Evolutionary conservation across 2,329 filamentous ascomycete genomes (phyloP), one percentile per base, ranked within the genome.

Genomic region (Madurella fahalii): DNA sequence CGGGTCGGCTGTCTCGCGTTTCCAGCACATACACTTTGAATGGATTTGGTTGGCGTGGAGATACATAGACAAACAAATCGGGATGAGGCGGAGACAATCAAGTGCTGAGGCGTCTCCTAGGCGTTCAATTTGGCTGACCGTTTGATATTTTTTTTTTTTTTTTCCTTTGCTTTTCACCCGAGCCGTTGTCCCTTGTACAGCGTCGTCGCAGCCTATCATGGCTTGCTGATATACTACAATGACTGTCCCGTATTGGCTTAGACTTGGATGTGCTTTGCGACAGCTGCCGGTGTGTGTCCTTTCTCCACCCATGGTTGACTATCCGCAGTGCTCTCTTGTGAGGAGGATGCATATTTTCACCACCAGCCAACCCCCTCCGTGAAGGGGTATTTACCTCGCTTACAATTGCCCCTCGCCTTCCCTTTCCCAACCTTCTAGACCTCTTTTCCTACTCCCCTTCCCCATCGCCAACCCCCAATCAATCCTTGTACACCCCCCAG

Each of bases 61-160:
- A 25, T 25, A 44, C 44, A 40, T 56, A 58, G 47, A 61, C 39
- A 52, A 54, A 25, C 17, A 18, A 47, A 54, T 53, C 54, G 58
- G 50, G 53, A 39, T 50, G 50, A 52, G 53, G 47, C 34, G 61
- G 63, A 61, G 60, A 60, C 61, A 54, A 75, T 81, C 78, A 81
- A 81, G 78, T 74, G 78, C 78, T 81, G 78, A 81, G 71, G 69
- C 63, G 75, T 78, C 76, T 78, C 76, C 71, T 52, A 64, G 70
- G 58, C 56, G 59, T 62, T 64, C 64, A 65, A 70, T 67, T 59
- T 56, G 45, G 46, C 41, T 42, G 50, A 53, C 43, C 53, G 32
- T 51, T 43, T 51, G 51, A 4, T 47, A 17, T 40, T 58, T 59
- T 54, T 52, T 56, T 58, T 44, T 56, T 60, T 62, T 54, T n/a